These are phyloP conservation scores for Microsporum canis DNA, from an alignment of 2,329 filamentous ascomycete genomes.

Conservation along the genomic window DNA sequence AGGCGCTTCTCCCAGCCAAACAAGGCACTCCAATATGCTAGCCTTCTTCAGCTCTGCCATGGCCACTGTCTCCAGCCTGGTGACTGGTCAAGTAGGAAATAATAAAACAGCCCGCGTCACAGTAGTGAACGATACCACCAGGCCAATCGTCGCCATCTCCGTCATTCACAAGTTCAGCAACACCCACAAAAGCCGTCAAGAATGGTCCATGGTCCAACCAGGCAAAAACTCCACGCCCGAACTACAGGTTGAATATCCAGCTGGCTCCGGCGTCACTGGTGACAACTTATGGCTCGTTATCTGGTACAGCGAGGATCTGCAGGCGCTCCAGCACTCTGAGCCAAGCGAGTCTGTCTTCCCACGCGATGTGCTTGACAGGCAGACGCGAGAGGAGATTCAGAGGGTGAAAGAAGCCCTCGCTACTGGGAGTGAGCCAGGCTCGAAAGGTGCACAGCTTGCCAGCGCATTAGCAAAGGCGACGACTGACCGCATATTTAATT, in stretches of 20 bases:
- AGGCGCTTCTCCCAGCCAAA: background rate
- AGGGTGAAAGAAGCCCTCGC: background rate
- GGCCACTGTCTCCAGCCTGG: background rate
- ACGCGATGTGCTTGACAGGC: background rate
- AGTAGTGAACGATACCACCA: background rate
- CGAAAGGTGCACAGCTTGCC: background rate
- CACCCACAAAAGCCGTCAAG: background rate
- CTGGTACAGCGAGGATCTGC: background rate
- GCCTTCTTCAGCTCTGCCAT: background rate
- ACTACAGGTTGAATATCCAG: background rate
- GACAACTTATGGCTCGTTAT: background rate
- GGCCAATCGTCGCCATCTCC: background rate
- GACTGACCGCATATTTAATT: background rate
- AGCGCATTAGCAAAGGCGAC: background rate
- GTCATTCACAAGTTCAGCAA: background rate
- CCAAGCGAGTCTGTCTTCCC: background rate
- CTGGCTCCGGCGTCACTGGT: background rate
- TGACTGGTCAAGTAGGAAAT: background rate
- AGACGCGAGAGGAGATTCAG: background rate
- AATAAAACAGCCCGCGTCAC: background rate
- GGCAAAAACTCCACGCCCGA: background rate
- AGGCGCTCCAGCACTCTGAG: background rate
- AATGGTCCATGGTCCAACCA: background rate
- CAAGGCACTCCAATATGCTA: background rate
- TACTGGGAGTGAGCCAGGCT: background rate